Evolutionary conservation across 495 filamentous ascomycete species (phyloP), one percentile per base, ranked within the genome.

Genomic region (Podospora tetraspora): DNA sequence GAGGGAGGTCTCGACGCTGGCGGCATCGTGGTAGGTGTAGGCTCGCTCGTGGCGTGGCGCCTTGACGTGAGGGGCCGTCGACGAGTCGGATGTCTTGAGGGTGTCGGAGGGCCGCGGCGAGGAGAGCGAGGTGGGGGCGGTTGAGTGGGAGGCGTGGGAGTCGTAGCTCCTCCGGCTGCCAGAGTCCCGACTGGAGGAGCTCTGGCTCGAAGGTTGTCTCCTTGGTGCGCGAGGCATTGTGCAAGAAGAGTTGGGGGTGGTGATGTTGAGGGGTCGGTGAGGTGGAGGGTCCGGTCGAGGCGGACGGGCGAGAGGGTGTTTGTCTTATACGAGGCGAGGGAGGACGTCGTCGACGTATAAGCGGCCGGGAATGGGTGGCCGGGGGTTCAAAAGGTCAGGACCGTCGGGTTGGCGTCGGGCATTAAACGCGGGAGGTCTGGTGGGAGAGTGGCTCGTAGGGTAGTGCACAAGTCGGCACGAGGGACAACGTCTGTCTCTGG

Each of bases 71-170:
- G 61, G 62, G 25, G 73, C 77, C 62, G 74, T 73, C 19, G 75
- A 76, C 62, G 80, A 77, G 4, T 68, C 58, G 11, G 69, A 71
- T 3, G 76, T 76, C 69, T 88, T 84, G 63, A 71, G 60, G 10
- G 73, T 69, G 6, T 66, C 65, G 21, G 85, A 83, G 22, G 83
- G 81, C 27, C 79, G 77, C 21, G 84, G 80, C 73, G 88, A 91
- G 74, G 88, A 81, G 11, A 82, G 67, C 59, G 84, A 84, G 19
- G 90, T 93, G 30, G 89, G 86, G 16, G 84, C 86, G 6, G 90
- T 93, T 70, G 89, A 91, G 75, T 83, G 82, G 19, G 91, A 91
- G 12, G 78, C 83, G 68, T 86, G 84, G 29, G 90, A 91, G 66
- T 82, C 83, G 68, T 88, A 81, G 71, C 88, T 90, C 72, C 71